Percentiles rank a stretch among this genome's conserved stretches.
Conservation (phyloP, 495 filamentous ascomycete genomes). For the Clohesyomyces aquaticus region DNA sequence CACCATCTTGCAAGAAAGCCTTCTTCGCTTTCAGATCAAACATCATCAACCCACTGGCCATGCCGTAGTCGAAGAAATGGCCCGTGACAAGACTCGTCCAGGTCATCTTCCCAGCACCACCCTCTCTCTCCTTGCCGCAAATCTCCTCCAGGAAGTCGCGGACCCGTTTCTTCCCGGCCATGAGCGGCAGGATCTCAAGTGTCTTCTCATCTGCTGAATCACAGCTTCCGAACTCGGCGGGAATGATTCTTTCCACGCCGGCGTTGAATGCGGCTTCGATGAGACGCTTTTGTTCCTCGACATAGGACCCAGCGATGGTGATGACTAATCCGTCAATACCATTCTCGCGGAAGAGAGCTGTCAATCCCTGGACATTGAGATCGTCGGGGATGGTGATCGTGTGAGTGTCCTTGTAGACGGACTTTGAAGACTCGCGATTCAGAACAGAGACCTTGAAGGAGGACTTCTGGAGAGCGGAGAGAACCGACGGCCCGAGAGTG, state of each 20-base stretch:
- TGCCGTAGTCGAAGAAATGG: conserved; percentile 40
- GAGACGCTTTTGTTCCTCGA: conserved; percentile 23
- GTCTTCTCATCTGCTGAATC: conserved; percentile 33
- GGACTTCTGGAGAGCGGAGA: conserved; percentile 26
- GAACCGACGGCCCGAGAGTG: conserved; percentile 32
- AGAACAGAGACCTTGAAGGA: conserved; percentile 31
- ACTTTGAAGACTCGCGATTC: conserved; percentile 35
- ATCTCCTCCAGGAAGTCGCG: conserved; percentile 22
- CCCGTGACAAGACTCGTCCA: conserved; percentile 39
- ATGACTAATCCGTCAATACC: conserved; percentile 36
- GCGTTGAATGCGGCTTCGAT: conserved; percentile 34
- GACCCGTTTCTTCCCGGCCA: conserved; percentile 33
- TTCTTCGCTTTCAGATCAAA: conserved; percentile 29
- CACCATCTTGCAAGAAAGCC: conserved; percentile 36
- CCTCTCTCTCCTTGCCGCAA: conserved; percentile 4
- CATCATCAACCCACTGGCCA: conserved; percentile 19
- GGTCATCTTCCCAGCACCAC: conserved; percentile 13
- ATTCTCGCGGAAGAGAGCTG: conserved; percentile 2
- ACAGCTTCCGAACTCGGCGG: conserved; percentile 39
- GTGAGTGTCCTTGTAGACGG: conserved; percentile 18
- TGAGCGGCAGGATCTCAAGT: conserved; percentile 31
- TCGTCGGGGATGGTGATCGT: conserved; percentile 36
- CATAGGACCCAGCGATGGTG: conserved; percentile 32
- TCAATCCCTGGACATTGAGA: conserved; percentile 20
- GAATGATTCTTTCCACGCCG: conserved; percentile 36